Conservation (phyloP, 495 filamentous ascomycete species). For the Penicillium lividum region DNA sequence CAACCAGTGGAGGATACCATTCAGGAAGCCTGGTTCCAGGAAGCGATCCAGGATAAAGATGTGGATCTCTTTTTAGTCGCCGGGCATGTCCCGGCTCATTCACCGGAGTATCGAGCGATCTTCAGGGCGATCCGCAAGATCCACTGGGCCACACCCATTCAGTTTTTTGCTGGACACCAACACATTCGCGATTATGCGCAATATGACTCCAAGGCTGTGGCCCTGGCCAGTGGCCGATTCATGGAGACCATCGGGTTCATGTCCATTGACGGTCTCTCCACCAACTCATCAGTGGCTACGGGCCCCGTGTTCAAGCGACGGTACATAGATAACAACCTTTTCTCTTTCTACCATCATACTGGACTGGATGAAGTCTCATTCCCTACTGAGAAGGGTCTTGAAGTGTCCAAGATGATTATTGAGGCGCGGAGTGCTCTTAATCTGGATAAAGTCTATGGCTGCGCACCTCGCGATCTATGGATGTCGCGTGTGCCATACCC, state of each 20-base stretch:
- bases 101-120: conserved; percentile 73
- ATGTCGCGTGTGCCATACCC: conserved; percentile 75
- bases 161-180: conserved; percentile 90
- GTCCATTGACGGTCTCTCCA: conserved; percentile 73
- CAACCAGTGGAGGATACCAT: conserved; percentile 75
- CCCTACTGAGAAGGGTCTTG: conserved; percentile 72
- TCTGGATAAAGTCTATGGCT: conserved; percentile 76
- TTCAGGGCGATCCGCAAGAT: conserved; percentile 76
- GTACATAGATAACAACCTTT: conserved; percentile 95
- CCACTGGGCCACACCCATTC: conserved; percentile 79
- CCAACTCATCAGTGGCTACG: conserved; percentile 35
- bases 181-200: conserved; percentile 84
- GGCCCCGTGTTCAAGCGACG: conserved; percentile 65
- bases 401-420: conserved; percentile 71
- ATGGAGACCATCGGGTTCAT: conserved; percentile 98
- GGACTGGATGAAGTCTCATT: conserved; percentile 69
- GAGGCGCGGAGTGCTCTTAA: conserved; percentile 66
- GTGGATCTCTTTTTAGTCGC: conserved; percentile 86
- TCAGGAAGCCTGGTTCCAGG: conserved; percentile 85
- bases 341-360: conserved; percentile 81
- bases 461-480: conserved; percentile 80
- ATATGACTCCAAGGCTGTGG: conserved; percentile 80
- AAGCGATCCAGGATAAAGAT: conserved; percentile 74
- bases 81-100: conserved; percentile 82
- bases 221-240: conserved; percentile 87